These are phyloP conservation scores for Trypanosoma congolense DNA, from an alignment of 208 protist species.

Conservation along the genomic window DNA sequence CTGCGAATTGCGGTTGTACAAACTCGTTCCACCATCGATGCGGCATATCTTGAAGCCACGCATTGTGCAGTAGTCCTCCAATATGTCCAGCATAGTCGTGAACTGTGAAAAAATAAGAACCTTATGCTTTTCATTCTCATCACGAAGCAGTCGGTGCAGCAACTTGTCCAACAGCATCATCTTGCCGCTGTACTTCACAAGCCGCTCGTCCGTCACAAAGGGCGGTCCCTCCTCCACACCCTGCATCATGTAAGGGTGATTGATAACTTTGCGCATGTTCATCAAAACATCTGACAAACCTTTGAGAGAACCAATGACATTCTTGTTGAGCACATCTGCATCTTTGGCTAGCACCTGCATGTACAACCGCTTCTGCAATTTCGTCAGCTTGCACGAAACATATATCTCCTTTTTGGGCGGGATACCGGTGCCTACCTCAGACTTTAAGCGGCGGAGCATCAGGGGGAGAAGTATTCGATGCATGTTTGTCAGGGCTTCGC, in stretches of 20 bases:
- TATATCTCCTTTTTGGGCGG: conserved; percentile 98
- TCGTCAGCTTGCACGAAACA: conserved; percentile 89
- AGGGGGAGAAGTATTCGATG: conserved; percentile 94
- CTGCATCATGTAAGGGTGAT: conserved; percentile 96
- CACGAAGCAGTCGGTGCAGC: conserved; percentile 66
- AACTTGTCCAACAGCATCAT: conserved; percentile 94
- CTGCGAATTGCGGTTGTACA: conserved; percentile 82
- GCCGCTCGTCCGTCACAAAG: conserved; percentile 86
- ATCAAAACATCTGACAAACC: conserved; percentile 85
- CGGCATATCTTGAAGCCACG: conserved; percentile 79
- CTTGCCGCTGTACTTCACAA: conserved; percentile 91
- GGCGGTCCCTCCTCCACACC: conserved; percentile 90
- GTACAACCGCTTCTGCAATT: conserved; percentile 95
- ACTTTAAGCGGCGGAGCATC: conserved; percentile 95
- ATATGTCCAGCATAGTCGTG: conserved; percentile 89
- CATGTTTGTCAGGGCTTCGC: conserved; percentile 72
- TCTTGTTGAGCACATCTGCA: conserved; percentile 91
- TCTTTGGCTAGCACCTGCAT: conserved; percentile 93
- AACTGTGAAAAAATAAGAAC: conserved; percentile 99
- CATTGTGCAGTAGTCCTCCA: conserved; percentile 89
- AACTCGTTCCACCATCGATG: conserved; percentile 89
- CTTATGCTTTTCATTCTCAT: conserved; percentile 79
- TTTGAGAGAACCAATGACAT: conserved; percentile 38
- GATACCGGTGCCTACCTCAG: conserved; percentile 94
- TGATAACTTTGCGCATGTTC: conserved; percentile 91